Conservation (phyloP, 495 filamentous ascomycete species). For the Articulospora tetracladia region DNA sequence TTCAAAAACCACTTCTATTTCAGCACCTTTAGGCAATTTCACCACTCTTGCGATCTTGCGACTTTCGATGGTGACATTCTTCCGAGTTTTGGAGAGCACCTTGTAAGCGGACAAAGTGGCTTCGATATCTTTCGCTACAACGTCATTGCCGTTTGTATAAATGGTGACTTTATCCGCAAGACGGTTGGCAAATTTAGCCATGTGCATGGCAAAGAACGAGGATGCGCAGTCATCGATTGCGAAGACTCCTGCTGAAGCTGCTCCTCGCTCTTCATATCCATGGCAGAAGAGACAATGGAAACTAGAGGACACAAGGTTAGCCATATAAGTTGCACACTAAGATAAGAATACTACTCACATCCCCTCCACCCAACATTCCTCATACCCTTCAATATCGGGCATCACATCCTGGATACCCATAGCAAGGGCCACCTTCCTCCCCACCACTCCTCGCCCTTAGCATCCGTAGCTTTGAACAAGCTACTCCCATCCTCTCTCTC, state of each 20-base stretch:
- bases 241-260: conserved; percentile 30
- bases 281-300: conserved; percentile 47
- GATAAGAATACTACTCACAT: background rate
- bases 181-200: conserved; percentile 20
- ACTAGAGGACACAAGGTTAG: conserved; percentile 16
- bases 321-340: background rate
- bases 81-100: background rate
- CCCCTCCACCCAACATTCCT: background rate
- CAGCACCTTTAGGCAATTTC: background rate
- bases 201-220: conserved; percentile 14
- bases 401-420: conserved; percentile 33
- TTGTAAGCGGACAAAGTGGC: background rate
- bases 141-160: conserved; percentile 29
- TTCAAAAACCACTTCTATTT: conserved; percentile 2
- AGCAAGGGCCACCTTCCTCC: conserved; percentile 49
- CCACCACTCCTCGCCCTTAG: conserved; percentile 25
- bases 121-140: conserved; percentile 9
- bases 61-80: background rate
- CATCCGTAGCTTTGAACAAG: conserved; percentile 34
- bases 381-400: background rate
- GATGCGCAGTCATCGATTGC: conserved; percentile 23
- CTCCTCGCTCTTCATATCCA: conserved; percentile 40
- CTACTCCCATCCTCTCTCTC: conserved; percentile 5
- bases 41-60: conserved; percentile 6
- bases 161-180: conserved; percentile 25